Conservation (phyloP, 148 eudicot species). For the Vaccinium macrocarpon region DNA sequence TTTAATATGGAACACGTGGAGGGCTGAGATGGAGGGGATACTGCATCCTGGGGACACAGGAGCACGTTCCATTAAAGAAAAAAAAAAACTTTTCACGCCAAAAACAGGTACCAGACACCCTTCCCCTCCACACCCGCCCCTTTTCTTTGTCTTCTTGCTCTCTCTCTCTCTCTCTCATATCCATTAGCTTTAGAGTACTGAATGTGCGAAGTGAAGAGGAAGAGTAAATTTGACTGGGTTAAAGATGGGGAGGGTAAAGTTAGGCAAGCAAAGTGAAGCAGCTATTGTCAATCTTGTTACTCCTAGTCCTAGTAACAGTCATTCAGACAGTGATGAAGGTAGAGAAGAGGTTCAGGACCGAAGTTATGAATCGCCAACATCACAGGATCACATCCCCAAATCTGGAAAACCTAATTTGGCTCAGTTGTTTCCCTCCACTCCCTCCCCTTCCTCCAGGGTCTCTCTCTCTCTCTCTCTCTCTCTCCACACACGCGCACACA, state of each 20-base stretch:
- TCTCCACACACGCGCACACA: background rate
- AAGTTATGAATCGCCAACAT: background rate
- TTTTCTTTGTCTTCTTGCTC: too few relatives aligned
- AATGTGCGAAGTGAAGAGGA: background rate
- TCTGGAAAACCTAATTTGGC: background rate
- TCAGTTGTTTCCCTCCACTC: background rate
- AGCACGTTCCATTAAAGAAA: too few relatives aligned
- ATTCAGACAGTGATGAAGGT: background rate
- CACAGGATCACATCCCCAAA: background rate
- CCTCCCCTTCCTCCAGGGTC: background rate
- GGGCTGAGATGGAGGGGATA: too few relatives aligned
- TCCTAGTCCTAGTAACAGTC: background rate
- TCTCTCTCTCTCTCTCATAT: background rate
- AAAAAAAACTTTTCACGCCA: too few relatives aligned
- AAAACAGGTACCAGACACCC: background rate
- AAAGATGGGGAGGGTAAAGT: background rate
- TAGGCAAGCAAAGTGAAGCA: background rate
- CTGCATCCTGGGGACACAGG: too few relatives aligned
- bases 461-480: background rate
- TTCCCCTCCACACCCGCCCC: background rate
- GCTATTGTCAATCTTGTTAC: background rate
- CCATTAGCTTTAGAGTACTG: background rate
- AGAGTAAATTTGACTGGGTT: background rate
- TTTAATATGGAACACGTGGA: too few relatives aligned
- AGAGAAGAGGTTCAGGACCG: background rate